Conservation (phyloP, 208 protist species). For the Vickermania ingenoplastis region DNA sequence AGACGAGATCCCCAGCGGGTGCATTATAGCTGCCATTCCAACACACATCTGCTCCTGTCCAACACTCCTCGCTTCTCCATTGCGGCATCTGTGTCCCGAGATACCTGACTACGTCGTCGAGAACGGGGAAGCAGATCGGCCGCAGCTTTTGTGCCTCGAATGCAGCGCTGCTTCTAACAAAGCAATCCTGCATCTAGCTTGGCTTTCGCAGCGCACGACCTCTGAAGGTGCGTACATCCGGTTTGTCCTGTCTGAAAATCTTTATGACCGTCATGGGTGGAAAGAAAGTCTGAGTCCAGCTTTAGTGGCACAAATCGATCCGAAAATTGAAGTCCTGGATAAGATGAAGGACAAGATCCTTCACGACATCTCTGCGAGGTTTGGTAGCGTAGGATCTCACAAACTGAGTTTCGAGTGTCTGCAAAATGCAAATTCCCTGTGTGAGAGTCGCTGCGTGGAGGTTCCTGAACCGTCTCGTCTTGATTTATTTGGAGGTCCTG, state of each 20-base stretch:
- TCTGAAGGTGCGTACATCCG: neutral
- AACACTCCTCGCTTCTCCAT: neutral
- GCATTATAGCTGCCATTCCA: neutral
- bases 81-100: neutral
- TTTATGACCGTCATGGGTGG: too few relatives aligned
- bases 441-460: constrained; percentile 66
- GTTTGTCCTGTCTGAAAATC: neutral
- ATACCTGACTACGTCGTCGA: neutral
- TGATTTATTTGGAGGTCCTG: constrained; percentile 58
- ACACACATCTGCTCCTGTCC: neutral
- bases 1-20: neutral
- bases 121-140: too few relatives aligned
- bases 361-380: too few relatives aligned
- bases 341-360: too few relatives aligned
- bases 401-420: constrained; percentile 23
- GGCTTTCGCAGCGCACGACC: neutral
- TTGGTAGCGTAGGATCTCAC: too few relatives aligned
- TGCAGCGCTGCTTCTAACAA: neutral
- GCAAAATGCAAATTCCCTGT: constrained; percentile 30
- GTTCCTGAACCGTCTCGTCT: constrained; percentile 18
- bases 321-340: too few relatives aligned
- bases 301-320: too few relatives aligned
- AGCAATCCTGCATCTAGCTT: neutral
- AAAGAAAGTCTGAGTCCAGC: too few relatives aligned
- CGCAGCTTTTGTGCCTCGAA: too few relatives aligned